A percentile compares a stretch with the other conserved stretches of the same genome.
These are phyloP conservation scores for Neurospora sp. DNA, from an alignment of 495 filamentous ascomycete genomes.

Conservation along the genomic window DNA sequence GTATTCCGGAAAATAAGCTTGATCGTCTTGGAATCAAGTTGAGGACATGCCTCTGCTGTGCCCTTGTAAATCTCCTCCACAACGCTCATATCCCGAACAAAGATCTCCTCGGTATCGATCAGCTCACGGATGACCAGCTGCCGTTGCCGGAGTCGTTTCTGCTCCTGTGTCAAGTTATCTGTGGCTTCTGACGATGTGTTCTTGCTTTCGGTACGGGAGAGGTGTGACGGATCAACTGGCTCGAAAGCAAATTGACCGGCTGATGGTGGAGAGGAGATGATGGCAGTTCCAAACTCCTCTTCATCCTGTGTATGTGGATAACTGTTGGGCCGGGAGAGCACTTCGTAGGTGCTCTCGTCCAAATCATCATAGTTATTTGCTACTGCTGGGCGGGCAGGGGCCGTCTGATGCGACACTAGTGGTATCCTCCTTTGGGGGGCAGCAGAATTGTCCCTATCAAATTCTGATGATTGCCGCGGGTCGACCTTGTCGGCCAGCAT, in stretches of 20 bases:
- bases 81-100: slow-evolving; percentile 87
- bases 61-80: slow-evolving; percentile 94
- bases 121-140: slow-evolving; percentile 79
- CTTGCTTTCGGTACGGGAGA: slow-evolving; percentile 11
- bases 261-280: slow-evolving; percentile 23
- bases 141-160: slow-evolving; percentile 48
- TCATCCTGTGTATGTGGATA: slow-evolving; percentile 26
- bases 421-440: slow-evolving; percentile 12
- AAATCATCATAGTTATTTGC: slow-evolving; percentile 8
- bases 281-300: slow-evolving; percentile 21
- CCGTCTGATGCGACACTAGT: slow-evolving; percentile 24
- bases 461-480: slow-evolving; percentile 22
- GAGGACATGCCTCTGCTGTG: slow-evolving; percentile 72
- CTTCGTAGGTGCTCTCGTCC: slow-evolving; percentile 26
- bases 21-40: slow-evolving; percentile 72
- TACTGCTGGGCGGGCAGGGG: slow-evolving; percentile 17
- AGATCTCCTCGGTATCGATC: slow-evolving; percentile 80
- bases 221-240: slow-evolving; percentile 11
- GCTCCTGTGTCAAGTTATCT: slow-evolving; percentile 25
- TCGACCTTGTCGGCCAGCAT: slow-evolving; percentile 14
- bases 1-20: slow-evolving; percentile 85
- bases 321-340: slow-evolving; percentile 33
- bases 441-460: slow-evolving; percentile 16
- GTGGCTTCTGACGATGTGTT: slow-evolving; percentile 16
- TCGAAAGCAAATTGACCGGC: slow-evolving; percentile 27